phyloP scores from a whole-genome alignment of 2,329 filamentous ascomycete genomes.

The Trichoderma brevicompactum region DNA sequence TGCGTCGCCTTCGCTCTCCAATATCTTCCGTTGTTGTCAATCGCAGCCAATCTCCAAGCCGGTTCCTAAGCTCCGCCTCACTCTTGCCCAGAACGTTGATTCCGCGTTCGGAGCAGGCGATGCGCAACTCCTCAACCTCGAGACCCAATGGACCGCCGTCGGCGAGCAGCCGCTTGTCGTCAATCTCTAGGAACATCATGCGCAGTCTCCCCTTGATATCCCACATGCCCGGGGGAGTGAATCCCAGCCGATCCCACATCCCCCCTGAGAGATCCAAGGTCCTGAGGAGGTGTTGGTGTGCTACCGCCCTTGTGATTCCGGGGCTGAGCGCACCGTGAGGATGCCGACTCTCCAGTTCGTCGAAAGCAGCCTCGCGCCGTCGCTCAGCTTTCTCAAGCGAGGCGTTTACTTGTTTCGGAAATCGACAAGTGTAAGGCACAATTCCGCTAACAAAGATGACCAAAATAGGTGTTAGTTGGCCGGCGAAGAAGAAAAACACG shows the following conservation, averaged over 20 bases:
- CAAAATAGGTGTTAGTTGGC: slow-evolving; percentile 83
- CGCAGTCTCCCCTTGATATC: slow-evolving; percentile 55
- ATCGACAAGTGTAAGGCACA: slow-evolving; percentile 80
- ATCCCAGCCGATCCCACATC: slow-evolving; percentile 56
- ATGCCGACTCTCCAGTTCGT: slow-evolving; percentile 43
- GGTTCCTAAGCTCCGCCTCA: slow-evolving; percentile 58
- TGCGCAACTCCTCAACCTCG: slow-evolving; percentile 64
- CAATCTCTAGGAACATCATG: slow-evolving; percentile 67
- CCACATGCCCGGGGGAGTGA: slow-evolving; percentile 57
- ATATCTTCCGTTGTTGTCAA: slow-evolving; percentile 47
- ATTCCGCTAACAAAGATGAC: slow-evolving; percentile 71
- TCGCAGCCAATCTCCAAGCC: slow-evolving; percentile 55
- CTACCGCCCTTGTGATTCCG: slow-evolving; percentile 38
- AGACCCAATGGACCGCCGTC: slow-evolving; percentile 64
- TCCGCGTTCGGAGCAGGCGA: slow-evolving; percentile 74
- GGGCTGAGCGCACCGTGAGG: slow-evolving; percentile 45
- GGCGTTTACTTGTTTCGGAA: slow-evolving; percentile 72
- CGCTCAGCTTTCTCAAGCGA: slow-evolving; percentile 61
- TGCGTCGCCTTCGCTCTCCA: slow-evolving; percentile 45
- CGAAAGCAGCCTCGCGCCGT: slow-evolving; percentile 55
- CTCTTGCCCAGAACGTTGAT: slow-evolving; percentile 61
- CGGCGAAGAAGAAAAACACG: slow-evolving; percentile 74
- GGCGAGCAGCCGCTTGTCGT: slow-evolving; percentile 70
- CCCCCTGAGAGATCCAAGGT: slow-evolving; percentile 51
- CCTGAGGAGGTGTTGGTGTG: slow-evolving; percentile 47